Conservation (phyloP, 2,329 filamentous ascomycete genomes). For the Colletotrichum gigasporum region DNA sequence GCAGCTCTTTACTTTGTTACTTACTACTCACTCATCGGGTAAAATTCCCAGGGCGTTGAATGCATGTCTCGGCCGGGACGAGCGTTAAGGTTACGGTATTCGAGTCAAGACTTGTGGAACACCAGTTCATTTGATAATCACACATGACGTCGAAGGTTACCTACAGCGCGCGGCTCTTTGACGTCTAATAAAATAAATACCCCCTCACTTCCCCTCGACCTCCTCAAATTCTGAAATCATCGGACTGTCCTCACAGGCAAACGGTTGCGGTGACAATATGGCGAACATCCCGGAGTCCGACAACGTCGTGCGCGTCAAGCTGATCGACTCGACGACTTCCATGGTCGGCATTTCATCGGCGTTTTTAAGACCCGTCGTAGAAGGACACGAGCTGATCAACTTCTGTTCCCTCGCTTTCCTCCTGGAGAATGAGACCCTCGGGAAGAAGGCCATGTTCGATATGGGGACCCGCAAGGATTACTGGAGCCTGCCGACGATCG, state of each 20-base stretch:
- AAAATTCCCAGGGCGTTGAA: background rate
- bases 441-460: conserved; percentile 30
- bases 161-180: background rate
- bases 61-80: background rate
- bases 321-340: conserved; percentile 30
- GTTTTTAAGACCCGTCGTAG: conserved; percentile 29
- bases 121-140: background rate
- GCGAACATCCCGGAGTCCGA: conserved; percentile 21
- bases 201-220: background rate
- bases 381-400: conserved; percentile 34
- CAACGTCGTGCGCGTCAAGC: conserved; percentile 30
- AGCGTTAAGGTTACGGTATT: background rate
- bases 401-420: conserved; percentile 32
- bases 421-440: conserved; percentile 29
- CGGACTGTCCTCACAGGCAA: accelerated
- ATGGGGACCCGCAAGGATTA: conserved; percentile 32
- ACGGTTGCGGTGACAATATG: background rate
- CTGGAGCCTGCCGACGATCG: conserved; percentile 23
- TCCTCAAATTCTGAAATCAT: background rate
- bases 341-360: conserved; percentile 27
- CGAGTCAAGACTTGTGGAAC: background rate
- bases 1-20: too few relatives aligned
- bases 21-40: background rate
- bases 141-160: conserved; percentile 16
- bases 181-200: background rate